These are phyloP conservation scores for Elsinoe perseae DNA, from an alignment of 2,329 filamentous ascomycete species.

Conservation along the genomic window DNA sequence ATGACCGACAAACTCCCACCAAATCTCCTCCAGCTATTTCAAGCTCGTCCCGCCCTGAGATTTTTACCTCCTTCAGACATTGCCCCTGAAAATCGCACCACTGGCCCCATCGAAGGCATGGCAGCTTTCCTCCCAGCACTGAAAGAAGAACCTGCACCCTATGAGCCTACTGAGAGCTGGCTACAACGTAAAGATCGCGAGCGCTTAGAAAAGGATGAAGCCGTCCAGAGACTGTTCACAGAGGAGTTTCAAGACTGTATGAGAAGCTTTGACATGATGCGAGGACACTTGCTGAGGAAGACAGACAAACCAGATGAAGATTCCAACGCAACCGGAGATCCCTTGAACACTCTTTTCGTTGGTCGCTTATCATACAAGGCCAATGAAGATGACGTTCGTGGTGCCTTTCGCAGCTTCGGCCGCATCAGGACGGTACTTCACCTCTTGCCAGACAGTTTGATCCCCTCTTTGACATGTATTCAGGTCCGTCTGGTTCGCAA, in stretches of 20 bases:
- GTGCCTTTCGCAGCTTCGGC: constrained; percentile 58
- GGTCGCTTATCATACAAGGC: constrained; percentile 83
- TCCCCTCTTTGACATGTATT: constrained; percentile 3
- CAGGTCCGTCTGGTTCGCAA: constrained; percentile 85
- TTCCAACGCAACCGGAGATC: constrained; percentile 81
- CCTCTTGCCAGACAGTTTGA: constrained; percentile 17
- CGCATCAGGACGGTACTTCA: constrained; percentile 20
- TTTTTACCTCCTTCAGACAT: constrained; percentile 79
- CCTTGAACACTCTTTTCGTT: constrained; percentile 91
- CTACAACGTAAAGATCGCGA: constrained; percentile 77
- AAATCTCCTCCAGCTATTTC: constrained; percentile 87
- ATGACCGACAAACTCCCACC: constrained; percentile 98
- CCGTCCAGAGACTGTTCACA: constrained; percentile 54
- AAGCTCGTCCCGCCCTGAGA: constrained; percentile 82
- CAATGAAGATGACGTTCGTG: constrained; percentile 81
- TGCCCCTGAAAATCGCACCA: constrained; percentile 73
- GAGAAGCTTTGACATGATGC: neutral
- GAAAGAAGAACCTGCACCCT: constrained; percentile 67
- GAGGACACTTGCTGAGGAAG: neutral
- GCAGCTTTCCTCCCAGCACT: constrained; percentile 67
- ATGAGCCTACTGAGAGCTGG: constrained; percentile 84
- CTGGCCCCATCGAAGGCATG: constrained; percentile 63
- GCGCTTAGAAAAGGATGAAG: constrained; percentile 69
- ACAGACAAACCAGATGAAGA: constrained; percentile 76
- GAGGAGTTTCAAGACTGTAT: constrained; percentile 49